Base-by-base conservation (phyloP, 225 moss, liverwort and hornwort species). In the Physcomitrellopsis africana region DNA sequence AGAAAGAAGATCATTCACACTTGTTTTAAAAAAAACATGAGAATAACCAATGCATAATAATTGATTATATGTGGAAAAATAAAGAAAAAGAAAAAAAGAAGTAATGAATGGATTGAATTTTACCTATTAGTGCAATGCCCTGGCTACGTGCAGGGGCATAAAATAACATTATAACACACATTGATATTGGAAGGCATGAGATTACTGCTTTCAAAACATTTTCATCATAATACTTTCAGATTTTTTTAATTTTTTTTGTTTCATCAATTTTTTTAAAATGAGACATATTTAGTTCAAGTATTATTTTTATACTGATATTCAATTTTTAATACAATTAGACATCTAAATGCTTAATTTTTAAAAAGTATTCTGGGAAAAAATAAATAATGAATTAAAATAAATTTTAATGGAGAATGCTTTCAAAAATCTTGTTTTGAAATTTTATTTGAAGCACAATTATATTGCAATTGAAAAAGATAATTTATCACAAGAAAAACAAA, bases 121-220 rank as follows among this genome's bases (percentile, higher is more conserved):
- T 63, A 93, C 94, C 89, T 0, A 81, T 80, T 3, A 92, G 72
- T 0, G 75, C 74, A 75, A 96, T 88, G 17, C 86, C 94, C 65
- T 96, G 94, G n/a, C 86, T 86, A 1, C 72, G 75, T 27, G 91
- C 84, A 0, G 96, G 90, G 46, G 94, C 83, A 60, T 84, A 60
- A 67, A 74, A 68, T n/a, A 94, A 68, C 46, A 92, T 87, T 7
- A 84, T 11, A 63, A 90, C 22, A 62, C 94, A 96, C 73, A 91
- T 69, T 24, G 72, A 53, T 51, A 94, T 86, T 10, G 96, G 96
- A 15, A 91, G 18, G 8, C 77, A 24, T 1, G 52, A 61, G 13
- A 72, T 72, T 11, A 79, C 93, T 95, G 71, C 60, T 11, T 3
- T 5, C 13, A 59, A 60, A 46, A 56, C 12, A 23, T 37, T 37